phyloP scores from a whole-genome alignment of 768 basidiomycete genomes.

The Collybia mongolica region DNA sequence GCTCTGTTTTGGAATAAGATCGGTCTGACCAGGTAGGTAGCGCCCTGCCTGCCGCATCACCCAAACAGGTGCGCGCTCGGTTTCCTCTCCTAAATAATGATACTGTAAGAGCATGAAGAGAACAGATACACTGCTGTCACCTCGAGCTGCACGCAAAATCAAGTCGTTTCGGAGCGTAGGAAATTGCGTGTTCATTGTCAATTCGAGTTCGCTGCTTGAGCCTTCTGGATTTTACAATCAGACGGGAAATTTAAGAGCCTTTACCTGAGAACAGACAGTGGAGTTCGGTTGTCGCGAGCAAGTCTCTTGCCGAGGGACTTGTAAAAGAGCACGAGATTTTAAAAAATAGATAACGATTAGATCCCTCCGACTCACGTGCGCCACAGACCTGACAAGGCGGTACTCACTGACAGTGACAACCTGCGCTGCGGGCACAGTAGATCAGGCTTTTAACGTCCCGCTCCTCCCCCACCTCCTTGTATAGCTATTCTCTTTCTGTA shows the following conservation, averaged over 20 bases:
- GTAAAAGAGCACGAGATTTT: too few species aligned
- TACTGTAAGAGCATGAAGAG: not conserved
- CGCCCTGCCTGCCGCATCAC: constrained; percentile 97
- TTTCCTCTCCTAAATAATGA: constrained; percentile 62
- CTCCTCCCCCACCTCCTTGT: constrained; percentile 17
- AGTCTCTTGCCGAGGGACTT: not conserved
- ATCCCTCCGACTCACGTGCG: not conserved
- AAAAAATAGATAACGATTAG: constrained; percentile 15
- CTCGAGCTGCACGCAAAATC: constrained; percentile 82
- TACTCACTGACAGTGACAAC: too few species aligned
- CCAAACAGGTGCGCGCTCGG: constrained; percentile 95
- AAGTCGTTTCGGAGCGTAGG: constrained; percentile 86
- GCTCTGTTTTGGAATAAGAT: constrained; percentile 1
- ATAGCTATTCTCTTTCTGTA: too few species aligned
- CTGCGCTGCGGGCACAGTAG: too few species aligned
- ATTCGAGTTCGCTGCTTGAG: not conserved
- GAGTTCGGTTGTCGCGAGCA: not conserved
- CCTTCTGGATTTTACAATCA: not conserved
- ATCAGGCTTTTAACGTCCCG: not conserved
- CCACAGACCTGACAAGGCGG: too few species aligned
- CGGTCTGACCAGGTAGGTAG: constrained; percentile 81
- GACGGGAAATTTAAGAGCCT: not conserved
- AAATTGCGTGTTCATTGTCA: constrained; percentile 45
- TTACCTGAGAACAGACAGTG: not conserved
- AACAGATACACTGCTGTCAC: constrained; percentile 32